Evolutionary conservation across 2,329 filamentous ascomycete species (phyloP).

Genomic region (Pseudocercospora ulei): DNA sequence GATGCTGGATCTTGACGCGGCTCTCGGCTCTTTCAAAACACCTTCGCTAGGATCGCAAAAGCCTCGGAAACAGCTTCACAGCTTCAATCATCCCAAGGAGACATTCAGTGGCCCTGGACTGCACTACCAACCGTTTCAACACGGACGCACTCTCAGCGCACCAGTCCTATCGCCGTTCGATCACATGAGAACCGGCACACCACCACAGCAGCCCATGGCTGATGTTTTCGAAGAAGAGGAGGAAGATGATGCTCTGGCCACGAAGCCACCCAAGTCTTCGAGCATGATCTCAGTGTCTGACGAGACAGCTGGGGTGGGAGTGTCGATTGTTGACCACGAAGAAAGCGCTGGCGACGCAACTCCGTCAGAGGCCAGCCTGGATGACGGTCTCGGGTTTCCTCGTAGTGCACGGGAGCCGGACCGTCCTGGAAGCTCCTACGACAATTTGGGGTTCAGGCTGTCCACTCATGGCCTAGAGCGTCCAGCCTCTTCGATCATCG

Average conservation of each 20-base stretch:
- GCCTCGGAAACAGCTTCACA: slow-evolving; percentile 62
- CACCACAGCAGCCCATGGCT: slow-evolving; percentile 58
- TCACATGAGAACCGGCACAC: slow-evolving; percentile 25
- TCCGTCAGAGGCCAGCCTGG: slow-evolving; percentile 9
- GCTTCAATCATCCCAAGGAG: slow-evolving; percentile 56
- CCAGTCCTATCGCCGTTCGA: slow-evolving; percentile 72
- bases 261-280: slow-evolving; percentile 7
- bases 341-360: slow-evolving; percentile 8
- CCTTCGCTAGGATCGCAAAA: slow-evolving; percentile 57
- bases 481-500: slow-evolving; percentile 30
- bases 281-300: slow-evolving; percentile 14
- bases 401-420: slow-evolving; percentile 23
- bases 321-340: slow-evolving; percentile 31
- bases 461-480: slow-evolving; percentile 26
- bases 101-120: slow-evolving; percentile 59
- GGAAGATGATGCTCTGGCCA: slow-evolving; percentile 27
- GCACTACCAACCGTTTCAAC: slow-evolving; percentile 48
- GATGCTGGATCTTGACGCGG: slow-evolving; percentile 89
- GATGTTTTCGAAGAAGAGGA: slow-evolving; percentile 68
- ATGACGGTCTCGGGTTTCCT: slow-evolving; percentile 24
- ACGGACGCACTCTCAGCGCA: slow-evolving; percentile 68
- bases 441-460: slow-evolving; percentile 17
- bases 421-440: slow-evolving; percentile 19
- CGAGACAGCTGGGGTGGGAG: slow-evolving; percentile 25
- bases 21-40: slow-evolving; percentile 84